Percentiles rank a stretch among this genome's conserved stretches.
Evolutionary conservation across 352 stramenopile genomes (phyloP).

Genomic region (Sclerospora graminicola): DNA sequence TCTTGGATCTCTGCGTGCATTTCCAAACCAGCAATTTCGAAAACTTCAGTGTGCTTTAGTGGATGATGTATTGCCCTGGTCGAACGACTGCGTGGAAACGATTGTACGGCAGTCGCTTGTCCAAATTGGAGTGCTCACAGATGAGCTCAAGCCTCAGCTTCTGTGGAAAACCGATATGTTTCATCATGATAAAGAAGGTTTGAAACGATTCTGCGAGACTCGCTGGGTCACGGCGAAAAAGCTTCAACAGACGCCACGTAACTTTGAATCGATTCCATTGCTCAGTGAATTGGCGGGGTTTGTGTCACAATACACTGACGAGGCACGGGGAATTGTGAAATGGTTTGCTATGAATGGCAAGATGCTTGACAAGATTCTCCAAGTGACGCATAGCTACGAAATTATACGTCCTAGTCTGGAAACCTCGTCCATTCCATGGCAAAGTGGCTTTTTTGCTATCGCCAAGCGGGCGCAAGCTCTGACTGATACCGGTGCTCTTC

Average conservation of each 20-base stretch:
- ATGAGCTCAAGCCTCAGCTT: slow-evolving; percentile 11
- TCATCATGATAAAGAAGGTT: neutral
- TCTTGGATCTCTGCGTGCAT: slow-evolving; percentile 31
- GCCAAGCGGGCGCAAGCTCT: too few species aligned
- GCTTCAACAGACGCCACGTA: slow-evolving; percentile 20
- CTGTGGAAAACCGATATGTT: slow-evolving; percentile 38
- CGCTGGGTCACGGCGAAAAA: slow-evolving; percentile 10
- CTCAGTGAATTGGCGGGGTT: slow-evolving; percentile 27
- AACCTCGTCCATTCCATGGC: slow-evolving; percentile 21
- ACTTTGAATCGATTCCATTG: slow-evolving; percentile 21
- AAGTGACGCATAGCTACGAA: slow-evolving; percentile 27
- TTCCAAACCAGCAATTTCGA: slow-evolving; percentile 36
- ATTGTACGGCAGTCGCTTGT: slow-evolving; percentile 40
- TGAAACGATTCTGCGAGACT: slow-evolving; percentile 13
- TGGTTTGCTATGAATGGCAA: slow-evolving; percentile 18
- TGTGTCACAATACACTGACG: slow-evolving; percentile 16
- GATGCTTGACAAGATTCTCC: too few species aligned
- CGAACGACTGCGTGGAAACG: slow-evolving; percentile 17
- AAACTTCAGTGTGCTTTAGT: slow-evolving; percentile 35
- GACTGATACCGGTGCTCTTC: slow-evolving; percentile 80
- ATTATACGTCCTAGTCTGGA: slow-evolving; percentile 7
- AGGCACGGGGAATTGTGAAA: slow-evolving; percentile 8
- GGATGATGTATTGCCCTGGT: slow-evolving; percentile 34
- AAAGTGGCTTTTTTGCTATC: slow-evolving; percentile 28
- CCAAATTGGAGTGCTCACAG: slow-evolving; percentile 30